Evolutionary conservation across 805 yeast species (phyloP).

Genomic region (Lachancea sp.): DNA sequence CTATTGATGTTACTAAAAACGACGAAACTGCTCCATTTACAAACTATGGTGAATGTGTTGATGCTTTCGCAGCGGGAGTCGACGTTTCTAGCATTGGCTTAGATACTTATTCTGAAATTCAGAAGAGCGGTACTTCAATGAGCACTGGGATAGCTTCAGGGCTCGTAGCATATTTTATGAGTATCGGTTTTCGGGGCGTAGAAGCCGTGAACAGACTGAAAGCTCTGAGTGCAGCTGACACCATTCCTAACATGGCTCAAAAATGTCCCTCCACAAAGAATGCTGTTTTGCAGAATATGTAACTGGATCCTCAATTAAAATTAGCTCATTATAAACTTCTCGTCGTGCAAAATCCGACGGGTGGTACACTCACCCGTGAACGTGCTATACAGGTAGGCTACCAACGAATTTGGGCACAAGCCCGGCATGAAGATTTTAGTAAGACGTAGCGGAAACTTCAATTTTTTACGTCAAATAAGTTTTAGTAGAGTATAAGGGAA

Average conservation of each 20-base stretch:
- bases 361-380: too few species aligned
- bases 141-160: slow-evolving; percentile 44
- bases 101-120: slow-evolving; percentile 26
- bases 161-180: slow-evolving; percentile 39
- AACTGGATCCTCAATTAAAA: not conserved
- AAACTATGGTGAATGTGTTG: slow-evolving; percentile 87
- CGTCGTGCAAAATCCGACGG: too few species aligned
- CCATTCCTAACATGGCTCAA: slow-evolving; percentile 4
- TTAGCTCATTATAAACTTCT: not conserved
- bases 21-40: slow-evolving; percentile 71
- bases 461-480: too few species aligned
- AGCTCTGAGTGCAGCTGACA: slow-evolving; percentile 1
- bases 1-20: slow-evolving; percentile 60
- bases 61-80: slow-evolving; percentile 78
- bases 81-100: slow-evolving; percentile 33
- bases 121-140: slow-evolving; percentile 45
- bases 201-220: slow-evolving; percentile 32
- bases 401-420: too few species aligned
- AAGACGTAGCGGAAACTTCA: too few species aligned
- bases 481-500: too few species aligned
- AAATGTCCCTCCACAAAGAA: slow-evolving; percentile 2
- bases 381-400: too few species aligned
- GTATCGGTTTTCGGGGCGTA: slow-evolving; percentile 33
- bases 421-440: too few species aligned
- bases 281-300: slow-evolving; percentile 5